Evolutionary conservation across 352 stramenopile genomes (phyloP).

Genomic region (Saprolegnia diclina): DNA sequence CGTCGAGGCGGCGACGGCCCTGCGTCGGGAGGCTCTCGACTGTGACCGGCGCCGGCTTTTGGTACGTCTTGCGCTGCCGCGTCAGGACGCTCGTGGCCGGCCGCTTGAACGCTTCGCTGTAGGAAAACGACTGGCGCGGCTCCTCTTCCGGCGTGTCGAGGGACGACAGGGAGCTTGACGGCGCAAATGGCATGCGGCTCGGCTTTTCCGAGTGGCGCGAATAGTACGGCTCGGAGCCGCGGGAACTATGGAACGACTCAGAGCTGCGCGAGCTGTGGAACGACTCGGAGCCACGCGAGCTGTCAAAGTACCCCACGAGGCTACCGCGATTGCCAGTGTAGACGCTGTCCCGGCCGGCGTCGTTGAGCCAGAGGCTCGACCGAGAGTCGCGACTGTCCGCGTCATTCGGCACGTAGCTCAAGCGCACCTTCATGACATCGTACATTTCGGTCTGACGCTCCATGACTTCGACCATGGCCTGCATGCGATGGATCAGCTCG

Average conservation of each 20-base stretch:
- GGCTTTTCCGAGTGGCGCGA: no score
- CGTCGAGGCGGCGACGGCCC: not conserved
- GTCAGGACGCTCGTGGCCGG: not conserved
- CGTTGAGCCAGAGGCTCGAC: conserved; percentile 22
- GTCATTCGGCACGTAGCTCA: not conserved
- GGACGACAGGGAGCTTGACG: not conserved
- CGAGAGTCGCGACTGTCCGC: not conserved
- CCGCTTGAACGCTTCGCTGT: conserved; percentile 22
- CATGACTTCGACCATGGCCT: conserved; percentile 57
- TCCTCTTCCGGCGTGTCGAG: conserved; percentile 11
- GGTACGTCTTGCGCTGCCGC: conserved; percentile 19
- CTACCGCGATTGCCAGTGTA: conserved; percentile 12
- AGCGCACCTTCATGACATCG: conserved; percentile 31
- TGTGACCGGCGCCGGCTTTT: conserved; percentile 32
- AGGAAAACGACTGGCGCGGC: conserved; percentile 22
- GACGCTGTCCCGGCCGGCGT: conserved; percentile 31
- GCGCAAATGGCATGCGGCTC: no score
- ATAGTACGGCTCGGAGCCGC: not conserved
- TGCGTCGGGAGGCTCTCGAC: conserved; percentile 20
- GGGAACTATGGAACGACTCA: not conserved
- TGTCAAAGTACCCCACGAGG: conserved; percentile 1
- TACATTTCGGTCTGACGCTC: conserved; percentile 68
- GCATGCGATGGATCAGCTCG: conserved; percentile 55
- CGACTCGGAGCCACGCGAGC: conserved; percentile 3
- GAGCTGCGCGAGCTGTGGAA: not conserved